Evolutionary conservation across 176 grass and related monocot genomes (phyloP).

Genomic region (sorghum (Sorghum bicolor)): Sorghum_bicolor_NCBIv3 NC_012871.2:64897001-64897500

Average conservation of each 20-base stretch:
- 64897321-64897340: background rate
- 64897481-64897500: conserved; percentile 7
- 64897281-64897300: conserved; percentile 60
- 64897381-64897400: background rate
- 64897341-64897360: background rate
- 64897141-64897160: conserved; percentile 62
- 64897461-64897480: background rate
- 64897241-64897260: conserved; percentile 71
- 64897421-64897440: background rate
- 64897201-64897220: conserved; percentile 65
- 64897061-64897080: background rate
- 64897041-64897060: background rate
- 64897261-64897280: conserved; percentile 60
- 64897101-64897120: conserved; percentile 87
- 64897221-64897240: conserved; percentile 74
- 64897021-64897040: background rate
- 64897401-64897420: background rate
- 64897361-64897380: conserved; percentile 17
- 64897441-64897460: background rate
- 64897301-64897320: background rate
- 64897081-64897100: conserved; percentile 39
- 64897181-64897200: conserved; percentile 76
- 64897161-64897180: conserved; percentile 68
- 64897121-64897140: conserved; percentile 69
- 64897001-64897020: background rate